phyloP scores from a whole-genome alignment of 331 rosid species.

The Acacia concinna region DNA sequence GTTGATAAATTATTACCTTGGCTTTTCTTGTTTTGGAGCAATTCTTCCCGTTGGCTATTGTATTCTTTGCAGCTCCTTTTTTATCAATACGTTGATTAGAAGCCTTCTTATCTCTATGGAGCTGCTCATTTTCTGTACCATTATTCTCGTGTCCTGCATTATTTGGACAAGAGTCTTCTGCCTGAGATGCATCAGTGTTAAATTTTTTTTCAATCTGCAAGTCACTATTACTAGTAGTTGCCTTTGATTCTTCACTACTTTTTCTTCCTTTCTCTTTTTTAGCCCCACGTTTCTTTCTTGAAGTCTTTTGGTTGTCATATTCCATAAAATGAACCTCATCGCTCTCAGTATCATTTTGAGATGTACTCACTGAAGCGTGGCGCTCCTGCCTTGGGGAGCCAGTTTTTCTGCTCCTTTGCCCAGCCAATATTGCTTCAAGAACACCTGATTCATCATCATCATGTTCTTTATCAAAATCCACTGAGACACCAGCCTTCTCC shows the following conservation, averaged over 20 bases:
- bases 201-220: constrained; percentile 31
- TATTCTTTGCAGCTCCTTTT: constrained; percentile 52
- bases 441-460: constrained; percentile 53
- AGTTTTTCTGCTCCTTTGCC: constrained; percentile 50
- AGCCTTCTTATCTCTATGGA: constrained; percentile 44
- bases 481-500: constrained; percentile 18
- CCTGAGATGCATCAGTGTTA: constrained; percentile 35
- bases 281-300: constrained; percentile 57
- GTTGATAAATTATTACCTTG: constrained; percentile 55
- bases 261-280: constrained; percentile 61
- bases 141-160: constrained; percentile 31
- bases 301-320: constrained; percentile 50
- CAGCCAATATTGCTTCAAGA: constrained; percentile 72
- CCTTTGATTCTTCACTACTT: constrained; percentile 39
- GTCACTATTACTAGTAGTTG: constrained; percentile 30
- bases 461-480: constrained; percentile 29
- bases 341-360: constrained; percentile 45
- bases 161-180: constrained; percentile 45
- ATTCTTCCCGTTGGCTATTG: constrained; percentile 46
- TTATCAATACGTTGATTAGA: constrained; percentile 45
- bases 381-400: constrained; percentile 32
- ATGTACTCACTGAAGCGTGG: constrained; percentile 23
- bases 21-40: constrained; percentile 71
- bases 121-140: constrained; percentile 40
- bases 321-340: constrained; percentile 46